Evolutionary conservation across 2,329 filamentous ascomycete genomes (phyloP), one percentile per base, ranked within the genome.

Genomic region (Fusarium succisae): DNA sequence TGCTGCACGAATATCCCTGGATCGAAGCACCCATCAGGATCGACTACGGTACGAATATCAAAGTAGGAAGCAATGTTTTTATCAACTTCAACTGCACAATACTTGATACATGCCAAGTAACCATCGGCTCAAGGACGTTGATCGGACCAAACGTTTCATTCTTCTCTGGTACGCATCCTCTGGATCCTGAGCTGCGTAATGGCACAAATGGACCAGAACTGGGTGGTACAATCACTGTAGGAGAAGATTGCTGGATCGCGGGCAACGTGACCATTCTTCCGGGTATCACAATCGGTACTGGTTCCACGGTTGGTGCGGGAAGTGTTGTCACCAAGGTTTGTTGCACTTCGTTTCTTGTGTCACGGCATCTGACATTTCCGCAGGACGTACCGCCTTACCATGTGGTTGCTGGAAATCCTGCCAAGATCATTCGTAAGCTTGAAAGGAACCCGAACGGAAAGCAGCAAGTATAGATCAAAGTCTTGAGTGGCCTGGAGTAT

Each of bases 181-280:
- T 95, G 1, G 93, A 97, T 76, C 93, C 93, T 1, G 87, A 87
- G 1, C 74, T 96, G 10, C 89, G 94, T 37, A 92, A 95, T 78
- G 94, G 94, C 2, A 91, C 88, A 2, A 86, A 88, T 20, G 94
- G 94, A 0, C 94, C 94, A 0, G 95, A 98, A 81, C 78, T 84
- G 14, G 95, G 94, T 2, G 90, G 89, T 75, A 89, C 92, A 15
- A 93, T 98, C 70, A 87, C 85, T 39, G 90, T 97, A 60, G 94
- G 92, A 1, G 91, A 94, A 73, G 94, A 97, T 83, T 93, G 93
- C 82, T 94, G 93, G 93, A 82, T 96, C 37, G 93, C 91, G 3
- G 93, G 93, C 0, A 92, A 91, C 78, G 91, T 90, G 10, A 89
- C 86, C 28, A 89, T 97, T 24, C 84, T 95, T 48, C 91, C 93